Evolutionary conservation across 331 rosid species (phyloP).

Genomic region (Saraca asoca): DNA sequence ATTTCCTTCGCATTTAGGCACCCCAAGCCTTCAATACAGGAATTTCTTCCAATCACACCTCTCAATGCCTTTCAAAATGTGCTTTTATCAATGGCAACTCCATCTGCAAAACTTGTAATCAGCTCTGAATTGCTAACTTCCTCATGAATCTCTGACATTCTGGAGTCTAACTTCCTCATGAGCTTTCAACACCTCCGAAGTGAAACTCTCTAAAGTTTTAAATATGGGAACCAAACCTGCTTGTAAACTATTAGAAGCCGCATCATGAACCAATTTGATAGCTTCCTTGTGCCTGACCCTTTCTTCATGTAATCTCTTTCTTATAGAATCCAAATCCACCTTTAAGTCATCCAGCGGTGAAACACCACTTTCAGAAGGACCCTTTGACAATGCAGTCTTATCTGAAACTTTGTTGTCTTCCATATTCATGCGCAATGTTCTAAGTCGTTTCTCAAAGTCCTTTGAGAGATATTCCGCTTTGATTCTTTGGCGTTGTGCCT

Average conservation of each 20-base stretch:
- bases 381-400: constrained; percentile 51
- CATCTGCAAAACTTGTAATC: constrained; percentile 53
- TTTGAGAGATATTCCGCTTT: constrained; percentile 72
- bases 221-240: constrained; percentile 90
- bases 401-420: constrained; percentile 47
- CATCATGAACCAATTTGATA: constrained; percentile 61
- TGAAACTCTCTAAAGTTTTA: constrained; percentile 74
- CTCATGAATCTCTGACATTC: constrained; percentile 33
- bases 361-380: constrained; percentile 67
- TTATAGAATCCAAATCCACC: constrained; percentile 88
- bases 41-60: constrained; percentile 36
- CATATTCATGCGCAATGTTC: constrained; percentile 59
- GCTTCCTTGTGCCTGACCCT: constrained; percentile 80
- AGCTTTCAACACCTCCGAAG: constrained; percentile 78
- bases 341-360: constrained; percentile 81
- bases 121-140: constrained; percentile 30
- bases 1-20: constrained; percentile 26
- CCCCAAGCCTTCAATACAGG: constrained; percentile 35
- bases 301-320: constrained; percentile 72
- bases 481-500: constrained; percentile 75
- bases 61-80: constrained; percentile 28
- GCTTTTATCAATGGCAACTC: constrained; percentile 35
- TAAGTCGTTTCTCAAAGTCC: constrained; percentile 78
- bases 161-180: constrained; percentile 81
- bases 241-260: constrained; percentile 79